phyloP scores from a whole-genome alignment of 1,284 basidiomycete genomes.

The Xerocomus cyaneibrunnescens region DNA sequence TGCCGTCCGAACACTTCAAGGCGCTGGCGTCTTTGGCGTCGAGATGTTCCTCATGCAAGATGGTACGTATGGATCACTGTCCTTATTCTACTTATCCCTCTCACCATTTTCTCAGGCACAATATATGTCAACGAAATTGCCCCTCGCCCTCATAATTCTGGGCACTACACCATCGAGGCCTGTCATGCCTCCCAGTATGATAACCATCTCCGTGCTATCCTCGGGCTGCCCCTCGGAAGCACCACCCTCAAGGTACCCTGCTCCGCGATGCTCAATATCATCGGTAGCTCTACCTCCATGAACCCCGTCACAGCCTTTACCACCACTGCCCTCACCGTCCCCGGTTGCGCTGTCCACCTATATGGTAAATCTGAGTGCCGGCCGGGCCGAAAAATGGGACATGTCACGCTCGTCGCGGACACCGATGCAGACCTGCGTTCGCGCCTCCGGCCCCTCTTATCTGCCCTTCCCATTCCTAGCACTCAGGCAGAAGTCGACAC shows the following conservation, averaged over 20 bases:
- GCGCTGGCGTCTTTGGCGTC: slow-evolving; percentile 96
- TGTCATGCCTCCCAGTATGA: slow-evolving; percentile 97
- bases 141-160: slow-evolving; percentile 98
- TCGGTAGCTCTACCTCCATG: slow-evolving; percentile 75
- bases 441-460: slow-evolving; percentile 71
- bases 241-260: slow-evolving; percentile 87
- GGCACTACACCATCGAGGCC: slow-evolving; percentile 99
- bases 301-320: slow-evolving; percentile 57
- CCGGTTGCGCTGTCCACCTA: slow-evolving; percentile 84
- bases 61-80: slow-evolving; percentile 46
- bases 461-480: slow-evolving; percentile 57
- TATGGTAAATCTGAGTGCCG: slow-evolving; percentile 93
- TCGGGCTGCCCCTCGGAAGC: slow-evolving; percentile 87
- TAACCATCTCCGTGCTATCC: slow-evolving; percentile 97
- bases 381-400: slow-evolving; percentile 96
- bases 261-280: slow-evolving; percentile 93
- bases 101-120: slow-evolving; percentile 47
- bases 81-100: not conserved
- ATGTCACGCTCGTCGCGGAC: slow-evolving; percentile 87
- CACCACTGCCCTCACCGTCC: slow-evolving; percentile 55
- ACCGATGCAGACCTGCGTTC: slow-evolving; percentile 76
- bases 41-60: slow-evolving; percentile 95
- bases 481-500: slow-evolving; percentile 50
- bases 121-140: slow-evolving; percentile 97
- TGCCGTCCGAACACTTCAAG: slow-evolving; percentile 79